Evolutionary conservation across 192 early-diverging fungal species (phyloP), one percentile per base, ranked within the genome.

Genomic region (Coemansia sp.): DNA sequence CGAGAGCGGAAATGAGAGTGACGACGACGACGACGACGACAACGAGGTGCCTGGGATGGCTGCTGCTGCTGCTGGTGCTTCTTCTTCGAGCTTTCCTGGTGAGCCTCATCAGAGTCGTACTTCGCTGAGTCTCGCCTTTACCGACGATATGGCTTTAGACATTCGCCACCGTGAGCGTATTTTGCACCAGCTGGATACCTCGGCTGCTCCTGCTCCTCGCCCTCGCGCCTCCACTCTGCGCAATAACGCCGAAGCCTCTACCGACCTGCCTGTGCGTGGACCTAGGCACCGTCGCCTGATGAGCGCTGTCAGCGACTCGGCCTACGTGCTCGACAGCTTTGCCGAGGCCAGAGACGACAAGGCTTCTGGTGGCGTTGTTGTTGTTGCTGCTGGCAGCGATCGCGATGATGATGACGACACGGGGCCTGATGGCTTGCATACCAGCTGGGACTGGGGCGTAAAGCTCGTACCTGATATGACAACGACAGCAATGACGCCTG

Each of bases 361-460:
- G n/a, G 63, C 41, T 42, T 27, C 52, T 16, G 16, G 38, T 15
- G 51, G 24, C 2, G 41, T 16, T 16, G n/a, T 16, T 29, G 15
- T 12, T 22, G 27, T 27, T 27, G 51, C 3, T 10, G 15, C 27
- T 22, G 49, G 20, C 54, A 57, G 31, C 27, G 44, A 20, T 18
- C 6, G 22, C 55, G 38, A 22, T 22, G 38, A 11, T 46, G n/a
- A 2, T 9, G 59, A 13, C 43, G 41, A 40, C 10, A 59, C 10
- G 9, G 41, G 40, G 20, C 20, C 34, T 54, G 63, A 65, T 15
- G 57, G 43, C 46, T 63, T 76, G 65, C 82, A 82, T 22, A 66
- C 82, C 22, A 78, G 74, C 68, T 84, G 82, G 82, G 82, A 84
- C 74, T 84, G 82, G 82, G 82, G 82, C 47, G 82, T 79, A 7